Evolutionary conservation across 164 flowering plant genomes (phyloP).

Genomic region (Sextonia rubra): DNA sequence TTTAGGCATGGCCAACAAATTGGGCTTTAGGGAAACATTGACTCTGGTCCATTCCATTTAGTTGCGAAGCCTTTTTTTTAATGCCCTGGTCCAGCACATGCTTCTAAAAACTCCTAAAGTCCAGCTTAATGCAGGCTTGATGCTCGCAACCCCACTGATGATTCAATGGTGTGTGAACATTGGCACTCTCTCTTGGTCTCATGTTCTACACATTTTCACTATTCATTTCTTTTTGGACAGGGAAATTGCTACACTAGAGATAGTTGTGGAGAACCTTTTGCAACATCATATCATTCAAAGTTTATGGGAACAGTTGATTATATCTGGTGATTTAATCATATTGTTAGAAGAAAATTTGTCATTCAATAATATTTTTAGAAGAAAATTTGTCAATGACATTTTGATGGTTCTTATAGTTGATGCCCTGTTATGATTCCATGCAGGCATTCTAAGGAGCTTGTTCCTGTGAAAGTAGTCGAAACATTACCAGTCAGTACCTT

Average conservation of each 20-base stretch:
- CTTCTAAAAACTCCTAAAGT: too few species aligned
- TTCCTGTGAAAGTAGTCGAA: constrained; percentile 76
- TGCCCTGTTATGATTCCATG: constrained; percentile 4
- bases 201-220: too few species aligned
- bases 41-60: too few species aligned
- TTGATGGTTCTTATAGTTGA: constrained; percentile 12
- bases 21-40: too few species aligned
- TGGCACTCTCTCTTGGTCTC: too few species aligned
- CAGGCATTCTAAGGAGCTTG: constrained; percentile 71
- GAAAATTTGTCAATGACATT: constrained; percentile 2
- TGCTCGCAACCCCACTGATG: too few species aligned
- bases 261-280: constrained; percentile 67
- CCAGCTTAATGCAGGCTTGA: too few species aligned
- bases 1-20: too few species aligned
- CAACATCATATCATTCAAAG: constrained; percentile 67
- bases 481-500: constrained; percentile 48
- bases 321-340: constrained; percentile 51
- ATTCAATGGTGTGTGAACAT: too few species aligned
- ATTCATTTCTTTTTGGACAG: constrained; percentile 11
- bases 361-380: not conserved
- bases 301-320: constrained; percentile 88
- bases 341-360: constrained; percentile 19
- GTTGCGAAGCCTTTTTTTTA: too few species aligned
- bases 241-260: constrained; percentile 48
- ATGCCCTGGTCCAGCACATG: too few species aligned